Evolutionary conservation across 768 basidiomycete species (phyloP).

Genomic region (Naganishia kalamii): DNA sequence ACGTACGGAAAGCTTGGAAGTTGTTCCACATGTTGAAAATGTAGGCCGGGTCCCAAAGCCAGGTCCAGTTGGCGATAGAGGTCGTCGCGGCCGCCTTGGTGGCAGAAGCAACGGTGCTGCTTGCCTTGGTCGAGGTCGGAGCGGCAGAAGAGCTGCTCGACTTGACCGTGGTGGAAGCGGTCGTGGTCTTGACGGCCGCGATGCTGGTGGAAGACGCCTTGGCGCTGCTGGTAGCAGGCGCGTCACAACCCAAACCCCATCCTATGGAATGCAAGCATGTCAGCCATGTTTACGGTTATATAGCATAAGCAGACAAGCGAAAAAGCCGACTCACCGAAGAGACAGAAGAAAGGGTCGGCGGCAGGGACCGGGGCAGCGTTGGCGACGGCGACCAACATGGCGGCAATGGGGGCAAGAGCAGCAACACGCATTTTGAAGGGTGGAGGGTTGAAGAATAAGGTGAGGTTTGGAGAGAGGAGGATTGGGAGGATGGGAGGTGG

Average conservation of each 20-base stretch:
- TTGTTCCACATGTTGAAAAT: conserved; percentile 16
- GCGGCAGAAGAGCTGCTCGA: neutral
- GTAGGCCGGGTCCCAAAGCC: conserved; percentile 12
- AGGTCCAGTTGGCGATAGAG: neutral
- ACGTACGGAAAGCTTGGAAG: conserved; percentile 8
- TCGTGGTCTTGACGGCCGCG: conserved; percentile 1
- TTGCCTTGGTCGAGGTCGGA: neutral
- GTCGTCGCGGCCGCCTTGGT: neutral
- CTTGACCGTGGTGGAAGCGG: neutral
- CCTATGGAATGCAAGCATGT: neutral
- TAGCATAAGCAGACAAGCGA: neutral
- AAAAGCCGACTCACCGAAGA: neutral
- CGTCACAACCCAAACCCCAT: conserved; percentile 1
- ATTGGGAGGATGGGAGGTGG: conserved; percentile 11
- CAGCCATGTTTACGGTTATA: no score
- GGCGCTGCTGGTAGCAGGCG: neutral
- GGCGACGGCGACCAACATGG: conserved; percentile 9
- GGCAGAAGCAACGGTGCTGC: neutral
- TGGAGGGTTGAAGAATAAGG: conserved; percentile 13
- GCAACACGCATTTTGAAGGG: conserved; percentile 16
- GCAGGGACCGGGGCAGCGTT: conserved; percentile 5
- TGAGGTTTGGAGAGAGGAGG: neutral
- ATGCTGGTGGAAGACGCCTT: neutral
- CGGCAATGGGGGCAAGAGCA: conserved; percentile 12
- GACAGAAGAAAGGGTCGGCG: conserved; percentile 11